These are phyloP conservation scores for Cutaneotrichosporon spelunceum DNA, from an alignment of 1,284 basidiomycete species.

Conservation along the genomic window DNA sequence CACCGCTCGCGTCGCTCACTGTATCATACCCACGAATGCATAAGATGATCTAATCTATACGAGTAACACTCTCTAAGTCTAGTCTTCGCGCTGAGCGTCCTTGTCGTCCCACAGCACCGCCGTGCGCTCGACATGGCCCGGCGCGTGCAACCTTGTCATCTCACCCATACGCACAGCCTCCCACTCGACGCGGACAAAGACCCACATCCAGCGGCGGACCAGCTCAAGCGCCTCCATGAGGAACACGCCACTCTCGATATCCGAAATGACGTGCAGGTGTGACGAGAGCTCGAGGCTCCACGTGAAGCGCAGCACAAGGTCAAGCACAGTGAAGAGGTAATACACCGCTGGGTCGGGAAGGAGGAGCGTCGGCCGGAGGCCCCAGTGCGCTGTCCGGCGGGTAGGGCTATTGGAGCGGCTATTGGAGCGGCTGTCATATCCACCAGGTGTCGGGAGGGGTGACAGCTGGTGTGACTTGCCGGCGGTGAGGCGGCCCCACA, in stretches of 20 bases:
- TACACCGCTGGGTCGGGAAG: conserved; percentile 76
- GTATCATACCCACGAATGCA: conserved; percentile 13
- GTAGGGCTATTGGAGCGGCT: conserved; percentile 15
- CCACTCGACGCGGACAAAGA: conserved; percentile 94
- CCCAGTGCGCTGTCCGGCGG: conserved; percentile 56
- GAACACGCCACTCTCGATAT: conserved; percentile 81
- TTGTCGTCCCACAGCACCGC: conserved; percentile 26
- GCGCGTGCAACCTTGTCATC: conserved; percentile 27
- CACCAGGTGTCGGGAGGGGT: conserved; percentile 16
- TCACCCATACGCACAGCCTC: conserved; percentile 67
- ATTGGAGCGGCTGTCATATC: conserved; percentile 1
- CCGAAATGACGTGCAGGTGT: conserved; percentile 77
- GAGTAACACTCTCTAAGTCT: conserved; percentile 4
- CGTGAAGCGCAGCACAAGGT: conserved; percentile 85
- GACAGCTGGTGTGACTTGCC: conserved; percentile 9
- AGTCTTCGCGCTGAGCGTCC: conserved; percentile 11
- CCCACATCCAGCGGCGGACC: conserved; percentile 90
- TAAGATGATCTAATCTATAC: conserved; percentile 15
- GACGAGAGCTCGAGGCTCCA: conserved; percentile 91
- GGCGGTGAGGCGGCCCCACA: conserved; percentile 2
- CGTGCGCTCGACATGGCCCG: conserved; percentile 11
- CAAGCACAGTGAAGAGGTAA: conserved; percentile 75
- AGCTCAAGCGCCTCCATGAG: conserved; percentile 88
- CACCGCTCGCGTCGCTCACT: background rate
- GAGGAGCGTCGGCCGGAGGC: conserved; percentile 67